phyloP scores from a whole-genome alignment of 208 protist genomes.

The Naegleria lovaniensis region DNA sequence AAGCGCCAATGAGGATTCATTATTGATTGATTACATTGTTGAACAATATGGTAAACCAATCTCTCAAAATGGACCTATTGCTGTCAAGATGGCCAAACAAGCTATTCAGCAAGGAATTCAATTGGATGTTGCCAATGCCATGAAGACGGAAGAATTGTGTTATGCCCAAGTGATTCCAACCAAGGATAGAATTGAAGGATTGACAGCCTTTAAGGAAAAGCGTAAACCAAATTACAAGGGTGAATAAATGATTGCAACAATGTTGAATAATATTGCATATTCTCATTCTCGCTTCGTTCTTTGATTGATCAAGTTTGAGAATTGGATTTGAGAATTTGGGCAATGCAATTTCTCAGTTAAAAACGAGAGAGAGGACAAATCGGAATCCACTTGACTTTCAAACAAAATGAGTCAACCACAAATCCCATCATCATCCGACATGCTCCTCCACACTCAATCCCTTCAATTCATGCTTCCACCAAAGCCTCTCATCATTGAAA shows the following conservation, averaged over 20 bases:
- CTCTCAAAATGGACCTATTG: constrained; percentile 65
- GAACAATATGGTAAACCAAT: constrained; percentile 50
- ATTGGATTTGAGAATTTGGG: too few species aligned
- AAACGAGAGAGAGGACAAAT: too few species aligned
- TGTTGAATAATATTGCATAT: too few species aligned
- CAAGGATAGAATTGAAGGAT: constrained; percentile 73
- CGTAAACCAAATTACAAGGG: constrained; percentile 72
- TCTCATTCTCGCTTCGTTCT: too few species aligned
- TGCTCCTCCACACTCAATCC: neutral
- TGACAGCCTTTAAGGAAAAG: constrained; percentile 80
- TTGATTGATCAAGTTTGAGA: too few species aligned
- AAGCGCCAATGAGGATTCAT: neutral
- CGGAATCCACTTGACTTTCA: too few species aligned
- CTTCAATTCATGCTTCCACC: constrained; percentile 8
- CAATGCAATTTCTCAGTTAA: too few species aligned
- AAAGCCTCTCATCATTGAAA: neutral
- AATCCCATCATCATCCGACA: too few species aligned
- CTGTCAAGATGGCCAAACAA: constrained; percentile 67
- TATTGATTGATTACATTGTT: neutral
- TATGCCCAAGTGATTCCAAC: constrained; percentile 74
- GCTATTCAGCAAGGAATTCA: constrained; percentile 65
- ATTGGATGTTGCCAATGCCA: constrained; percentile 51
- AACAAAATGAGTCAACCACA: too few species aligned
- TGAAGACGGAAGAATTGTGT: constrained; percentile 62
- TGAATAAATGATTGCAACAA: constrained; percentile 59